These are phyloP conservation scores for Eragrostis nindensis DNA, from an alignment of 176 grass and related monocot genomes.

Conservation along the genomic window DNA sequence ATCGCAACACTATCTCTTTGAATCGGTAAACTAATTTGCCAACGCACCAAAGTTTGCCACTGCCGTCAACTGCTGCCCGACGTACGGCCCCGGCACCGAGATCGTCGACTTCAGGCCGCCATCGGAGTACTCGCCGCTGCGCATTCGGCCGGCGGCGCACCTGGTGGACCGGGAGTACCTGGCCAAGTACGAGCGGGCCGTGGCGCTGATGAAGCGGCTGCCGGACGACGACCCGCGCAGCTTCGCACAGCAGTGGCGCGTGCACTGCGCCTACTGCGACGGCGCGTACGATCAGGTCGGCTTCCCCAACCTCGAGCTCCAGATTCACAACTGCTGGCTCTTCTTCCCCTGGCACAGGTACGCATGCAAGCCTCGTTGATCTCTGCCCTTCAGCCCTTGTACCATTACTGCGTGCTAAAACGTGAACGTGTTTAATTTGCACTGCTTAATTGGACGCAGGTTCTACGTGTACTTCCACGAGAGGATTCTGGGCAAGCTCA, in stretches of 20 bases:
- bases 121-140: slow-evolving; percentile 33
- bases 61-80: slow-evolving; percentile 55
- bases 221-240: slow-evolving; percentile 74
- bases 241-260: slow-evolving; percentile 66
- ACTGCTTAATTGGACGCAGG: background rate
- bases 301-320: slow-evolving; percentile 53
- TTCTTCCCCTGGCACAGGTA: slow-evolving; percentile 84
- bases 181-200: slow-evolving; percentile 58
- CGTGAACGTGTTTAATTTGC: too few relatives aligned
- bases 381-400: too few relatives aligned
- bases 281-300: slow-evolving; percentile 62
- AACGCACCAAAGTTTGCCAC: background rate
- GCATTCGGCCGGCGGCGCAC: slow-evolving; percentile 70
- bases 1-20: too few relatives aligned
- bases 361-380: too few relatives aligned
- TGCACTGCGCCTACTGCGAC: slow-evolving; percentile 68
- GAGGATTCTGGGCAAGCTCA: slow-evolving; percentile 70
- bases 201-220: slow-evolving; percentile 67
- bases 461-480: slow-evolving; percentile 74
- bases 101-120: slow-evolving; percentile 61
- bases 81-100: background rate
- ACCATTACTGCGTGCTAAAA: too few relatives aligned
- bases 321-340: slow-evolving; percentile 65
- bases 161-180: slow-evolving; percentile 45
- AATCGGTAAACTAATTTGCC: too few relatives aligned